Percentiles rank a stretch among this genome's conserved stretches.
Conservation (phyloP, 2,329 filamentous ascomycete genomes). For the Penicillium sp. region DNA sequence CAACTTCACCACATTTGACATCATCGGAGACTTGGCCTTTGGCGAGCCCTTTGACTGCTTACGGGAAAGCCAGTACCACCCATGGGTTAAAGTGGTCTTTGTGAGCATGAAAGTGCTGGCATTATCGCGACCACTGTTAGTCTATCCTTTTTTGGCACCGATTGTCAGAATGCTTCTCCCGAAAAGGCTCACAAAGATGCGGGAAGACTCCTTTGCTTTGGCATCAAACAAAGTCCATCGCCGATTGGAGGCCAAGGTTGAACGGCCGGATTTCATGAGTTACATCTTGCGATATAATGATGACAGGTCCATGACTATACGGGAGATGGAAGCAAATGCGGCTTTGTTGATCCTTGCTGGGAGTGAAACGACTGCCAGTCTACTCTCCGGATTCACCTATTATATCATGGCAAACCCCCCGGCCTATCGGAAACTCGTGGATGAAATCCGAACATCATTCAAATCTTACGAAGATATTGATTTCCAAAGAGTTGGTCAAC, state of each 20-base stretch:
- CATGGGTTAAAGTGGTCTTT: slow-evolving; percentile 41
- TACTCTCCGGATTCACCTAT: slow-evolving; percentile 41
- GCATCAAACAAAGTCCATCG: slow-evolving; percentile 24
- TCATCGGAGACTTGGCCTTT: slow-evolving; percentile 44
- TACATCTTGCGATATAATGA: slow-evolving; percentile 37
- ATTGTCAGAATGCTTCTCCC: slow-evolving; percentile 10
- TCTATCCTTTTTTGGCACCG: slow-evolving; percentile 18
- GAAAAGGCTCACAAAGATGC: slow-evolving; percentile 9
- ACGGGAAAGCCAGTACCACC: slow-evolving; percentile 34
- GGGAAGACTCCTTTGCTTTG: slow-evolving; percentile 14
- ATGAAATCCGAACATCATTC: slow-evolving; percentile 21
- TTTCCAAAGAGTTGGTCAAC: slow-evolving; percentile 27
- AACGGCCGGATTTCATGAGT: slow-evolving; percentile 42
- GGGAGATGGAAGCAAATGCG: slow-evolving; percentile 42
- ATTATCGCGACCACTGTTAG: slow-evolving; percentile 4
- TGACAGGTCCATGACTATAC: slow-evolving; percentile 23
- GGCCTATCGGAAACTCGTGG: slow-evolving; percentile 7
- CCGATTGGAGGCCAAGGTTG: slow-evolving; percentile 23
- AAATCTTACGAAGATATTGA: slow-evolving; percentile 32
- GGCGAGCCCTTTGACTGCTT: slow-evolving; percentile 43
- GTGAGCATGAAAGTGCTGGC: slow-evolving; percentile 9
- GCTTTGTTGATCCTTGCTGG: slow-evolving; percentile 44
- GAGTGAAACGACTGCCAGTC: slow-evolving; percentile 46
- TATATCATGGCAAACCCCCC: slow-evolving; percentile 30
- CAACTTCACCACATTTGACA: slow-evolving; percentile 41